Evolutionary conservation across 116 monocot species (phyloP).

Genomic region (Posidonia oceanica): DNA sequence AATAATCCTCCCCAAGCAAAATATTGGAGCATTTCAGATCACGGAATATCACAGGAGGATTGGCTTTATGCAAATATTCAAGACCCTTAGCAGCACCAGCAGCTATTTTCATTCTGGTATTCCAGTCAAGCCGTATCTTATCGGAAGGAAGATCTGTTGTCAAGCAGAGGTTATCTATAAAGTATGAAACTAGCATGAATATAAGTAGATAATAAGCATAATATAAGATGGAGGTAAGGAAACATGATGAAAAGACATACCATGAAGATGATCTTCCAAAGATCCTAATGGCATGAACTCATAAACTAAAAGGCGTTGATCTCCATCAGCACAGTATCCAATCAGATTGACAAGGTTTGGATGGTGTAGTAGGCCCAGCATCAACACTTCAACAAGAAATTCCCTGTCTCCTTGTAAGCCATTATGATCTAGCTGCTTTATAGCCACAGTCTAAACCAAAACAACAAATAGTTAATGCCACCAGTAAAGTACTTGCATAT

Average conservation of each 20-base stretch:
- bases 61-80: conserved; percentile 51
- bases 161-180: neutral
- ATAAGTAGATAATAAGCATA: no score
- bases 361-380: conserved; percentile 53
- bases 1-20: conserved; percentile 51
- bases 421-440: conserved; percentile 51
- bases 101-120: conserved; percentile 62
- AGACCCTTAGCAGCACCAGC: conserved; percentile 63
- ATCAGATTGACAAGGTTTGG: conserved; percentile 58
- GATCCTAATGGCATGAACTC: conserved; percentile 64
- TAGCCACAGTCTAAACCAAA: conserved; percentile 38
- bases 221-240: neutral
- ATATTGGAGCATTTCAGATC: conserved; percentile 73
- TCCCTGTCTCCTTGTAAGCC: conserved; percentile 55
- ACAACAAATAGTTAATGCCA: neutral
- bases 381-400: conserved; percentile 55
- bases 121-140: conserved; percentile 54
- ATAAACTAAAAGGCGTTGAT: conserved; percentile 62
- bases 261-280: conserved; percentile 56
- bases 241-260: conserved; percentile 12
- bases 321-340: conserved; percentile 56
- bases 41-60: conserved; percentile 63
- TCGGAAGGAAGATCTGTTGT: conserved; percentile 32
- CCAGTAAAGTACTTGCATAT: no score
- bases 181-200: neutral